Percentiles rank a stretch among this genome's conserved stretches.
These are phyloP conservation scores for Lactarius vividus DNA, from an alignment of 768 basidiomycete genomes.

Conservation along the genomic window DNA sequence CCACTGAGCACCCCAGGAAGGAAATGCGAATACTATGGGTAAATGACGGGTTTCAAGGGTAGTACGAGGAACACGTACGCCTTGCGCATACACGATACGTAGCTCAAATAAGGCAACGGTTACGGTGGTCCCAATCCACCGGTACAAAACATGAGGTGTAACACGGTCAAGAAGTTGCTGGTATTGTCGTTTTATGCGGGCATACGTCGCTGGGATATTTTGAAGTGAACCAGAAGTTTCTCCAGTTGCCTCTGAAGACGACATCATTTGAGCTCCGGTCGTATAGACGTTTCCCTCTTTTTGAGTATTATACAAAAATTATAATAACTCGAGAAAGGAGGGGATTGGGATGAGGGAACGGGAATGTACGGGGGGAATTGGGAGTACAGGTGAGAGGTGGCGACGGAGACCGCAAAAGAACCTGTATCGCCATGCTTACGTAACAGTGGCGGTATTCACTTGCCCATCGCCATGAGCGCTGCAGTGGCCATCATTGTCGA, in stretches of 20 bases:
- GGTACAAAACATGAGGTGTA: slow-evolving; percentile 85
- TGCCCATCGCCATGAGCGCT: slow-evolving; percentile 26
- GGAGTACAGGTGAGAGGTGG: not conserved
- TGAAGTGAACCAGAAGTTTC: slow-evolving; percentile 31
- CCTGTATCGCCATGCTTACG: not conserved
- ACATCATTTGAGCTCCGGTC: slow-evolving; percentile 23
- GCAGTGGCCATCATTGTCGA: slow-evolving; percentile 40
- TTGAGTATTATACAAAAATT: slow-evolving; percentile 14
- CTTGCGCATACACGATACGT: slow-evolving; percentile 84
- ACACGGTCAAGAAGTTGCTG: slow-evolving; percentile 88
- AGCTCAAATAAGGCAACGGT: slow-evolving; percentile 75
- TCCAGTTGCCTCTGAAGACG: slow-evolving; percentile 21
- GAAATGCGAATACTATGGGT: too few relatives aligned
- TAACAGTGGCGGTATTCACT: slow-evolving; percentile 2
- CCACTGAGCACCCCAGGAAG: slow-evolving; percentile 66
- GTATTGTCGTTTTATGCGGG: slow-evolving; percentile 69
- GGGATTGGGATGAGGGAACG: not conserved
- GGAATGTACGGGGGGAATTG: not conserved
- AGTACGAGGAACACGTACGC: slow-evolving; percentile 33
- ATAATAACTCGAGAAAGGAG: slow-evolving; percentile 3
- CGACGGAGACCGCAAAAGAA: too few relatives aligned
- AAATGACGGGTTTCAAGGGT: not conserved
- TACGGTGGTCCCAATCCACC: slow-evolving; percentile 80
- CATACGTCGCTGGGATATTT: slow-evolving; percentile 37
- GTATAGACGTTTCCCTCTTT: not conserved